These are phyloP conservation scores for Nicotiana undulata DNA, from an alignment of 257 asterid genomes.

Conservation along the genomic window DNA sequence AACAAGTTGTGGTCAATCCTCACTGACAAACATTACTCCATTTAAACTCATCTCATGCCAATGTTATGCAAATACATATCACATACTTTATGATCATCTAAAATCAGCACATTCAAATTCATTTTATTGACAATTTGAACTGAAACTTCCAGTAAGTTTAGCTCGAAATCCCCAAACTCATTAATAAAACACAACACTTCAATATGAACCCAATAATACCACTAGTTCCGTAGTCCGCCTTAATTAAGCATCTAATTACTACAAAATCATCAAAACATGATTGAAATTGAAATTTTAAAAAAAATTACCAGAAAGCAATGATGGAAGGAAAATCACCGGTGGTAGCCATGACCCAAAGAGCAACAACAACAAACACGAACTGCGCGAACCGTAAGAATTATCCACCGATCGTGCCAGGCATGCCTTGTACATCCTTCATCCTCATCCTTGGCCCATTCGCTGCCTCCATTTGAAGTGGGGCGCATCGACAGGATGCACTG, in stretches of 20 bases:
- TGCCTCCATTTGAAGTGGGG: constrained; percentile 89
- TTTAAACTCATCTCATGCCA: too few species aligned
- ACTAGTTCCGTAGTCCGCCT: background rate
- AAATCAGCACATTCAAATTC: background rate
- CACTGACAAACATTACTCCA: too few species aligned
- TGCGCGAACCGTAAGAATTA: constrained; percentile 66
- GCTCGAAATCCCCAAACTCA: too few species aligned
- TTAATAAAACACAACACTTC: background rate
- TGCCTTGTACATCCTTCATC: constrained; percentile 94
- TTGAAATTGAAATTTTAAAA: background rate
- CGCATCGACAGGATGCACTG: constrained; percentile 93
- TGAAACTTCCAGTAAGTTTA: background rate
- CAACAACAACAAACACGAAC: constrained; percentile 62
- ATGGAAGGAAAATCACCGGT: constrained; percentile 92
- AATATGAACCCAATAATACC: background rate
- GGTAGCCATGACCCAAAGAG: constrained; percentile 83
- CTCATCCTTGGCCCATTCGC: constrained; percentile 73
- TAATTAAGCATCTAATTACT: background rate
- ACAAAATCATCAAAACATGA: background rate
- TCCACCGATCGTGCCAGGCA: constrained; percentile 97
- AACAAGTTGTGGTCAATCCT: too few species aligned
- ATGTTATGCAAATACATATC: too few species aligned
- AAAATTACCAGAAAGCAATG: constrained; percentile 84
- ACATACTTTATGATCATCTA: background rate
- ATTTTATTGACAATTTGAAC: background rate